Evolutionary conservation across 2,329 filamentous ascomycete species (phyloP), one percentile per base, ranked within the genome.

Genomic region (Allantophomopsis lycopodina): DNA sequence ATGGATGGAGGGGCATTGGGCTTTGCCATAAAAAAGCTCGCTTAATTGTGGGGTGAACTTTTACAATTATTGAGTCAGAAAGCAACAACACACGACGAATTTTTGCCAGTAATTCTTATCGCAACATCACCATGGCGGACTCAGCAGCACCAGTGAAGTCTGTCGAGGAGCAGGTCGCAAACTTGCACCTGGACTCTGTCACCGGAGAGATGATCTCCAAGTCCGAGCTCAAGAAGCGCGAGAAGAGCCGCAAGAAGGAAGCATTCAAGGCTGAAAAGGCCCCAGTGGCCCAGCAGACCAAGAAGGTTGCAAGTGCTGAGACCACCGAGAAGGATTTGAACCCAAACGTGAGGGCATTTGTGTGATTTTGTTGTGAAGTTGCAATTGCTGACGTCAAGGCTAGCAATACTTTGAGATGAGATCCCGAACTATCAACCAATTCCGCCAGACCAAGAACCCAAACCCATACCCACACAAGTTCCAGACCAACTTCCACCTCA

Each of bases 351-450:
- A 57, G 70, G 66, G 21, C 55, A 58, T 36, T 31, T 39, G 8
- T 12, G 11, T 28, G 23, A 6, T 10, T 28, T 28, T 28, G 7
- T 28, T 28, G 7, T 28, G 23, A 8, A 28, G 23, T 28, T 28
- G 23, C 23, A 28, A 28, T 28, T 28, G 41, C 44, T 48, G 31
- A 55, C 42, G 36, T 44, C 43, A 39, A 8, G 15, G 17, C 36
- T 39, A 82, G 76, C 79, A 84, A 79, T 98, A 96, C 69, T 95
- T 94, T 59, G 91, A 98, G 66, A 93, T 96, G 58, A 83, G 91
- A 46, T 93, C 82, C 55, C 76, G 84, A 50, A 73, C 73, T 49
- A 78, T 94, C 66, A 80, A 83, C 61, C 80, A 81, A 53, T 72
- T 89, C 47, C 74, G 80, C 54, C 67, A 79, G 55, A 76, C 74